Conservation (phyloP, 768 basidiomycete species). For the Megacollybia marginata region DNA sequence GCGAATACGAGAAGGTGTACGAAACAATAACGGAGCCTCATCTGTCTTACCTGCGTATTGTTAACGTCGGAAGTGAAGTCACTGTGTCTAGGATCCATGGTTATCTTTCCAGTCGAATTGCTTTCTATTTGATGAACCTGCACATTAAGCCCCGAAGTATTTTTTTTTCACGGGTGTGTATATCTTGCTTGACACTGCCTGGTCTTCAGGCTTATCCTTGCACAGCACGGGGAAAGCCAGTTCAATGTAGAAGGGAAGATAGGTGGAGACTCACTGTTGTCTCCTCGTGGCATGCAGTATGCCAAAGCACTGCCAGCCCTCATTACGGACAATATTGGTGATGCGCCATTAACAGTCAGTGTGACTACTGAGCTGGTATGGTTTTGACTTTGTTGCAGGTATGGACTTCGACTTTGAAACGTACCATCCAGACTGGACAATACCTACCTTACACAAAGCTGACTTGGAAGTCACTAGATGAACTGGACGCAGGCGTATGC, state of each 20-base stretch:
- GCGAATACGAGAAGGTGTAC: constrained; percentile 91
- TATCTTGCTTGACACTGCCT: not conserved
- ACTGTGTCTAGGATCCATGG: constrained; percentile 84
- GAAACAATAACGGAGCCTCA: constrained; percentile 91
- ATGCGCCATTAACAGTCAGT: constrained; percentile 76
- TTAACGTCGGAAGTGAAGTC: constrained; percentile 89
- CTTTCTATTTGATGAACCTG: constrained; percentile 97
- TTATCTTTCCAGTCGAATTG: constrained; percentile 94
- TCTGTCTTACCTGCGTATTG: constrained; percentile 85
- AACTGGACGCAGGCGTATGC: constrained; percentile 97
- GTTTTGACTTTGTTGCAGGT: constrained; percentile 43
- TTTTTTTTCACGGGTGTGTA: constrained; percentile 84
- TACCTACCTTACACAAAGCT: constrained; percentile 80
- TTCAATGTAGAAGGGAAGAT: constrained; percentile 96
- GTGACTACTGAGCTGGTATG: not conserved
- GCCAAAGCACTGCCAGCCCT: constrained; percentile 79
- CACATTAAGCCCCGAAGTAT: constrained; percentile 96
- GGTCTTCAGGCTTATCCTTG: not conserved
- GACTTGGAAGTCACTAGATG: constrained; percentile 98
- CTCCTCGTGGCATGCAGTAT: constrained; percentile 79
- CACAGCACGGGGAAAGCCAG: constrained; percentile 94
- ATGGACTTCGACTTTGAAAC: constrained; percentile 96
- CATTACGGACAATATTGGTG: constrained; percentile 86
- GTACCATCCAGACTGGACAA: constrained; percentile 88
- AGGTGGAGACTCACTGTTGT: constrained; percentile 92